Evolutionary conservation across 2,329 filamentous ascomycete genomes (phyloP), one percentile per base, ranked within the genome.

Genomic region (Paracoccidioides brasiliensis): DNA sequence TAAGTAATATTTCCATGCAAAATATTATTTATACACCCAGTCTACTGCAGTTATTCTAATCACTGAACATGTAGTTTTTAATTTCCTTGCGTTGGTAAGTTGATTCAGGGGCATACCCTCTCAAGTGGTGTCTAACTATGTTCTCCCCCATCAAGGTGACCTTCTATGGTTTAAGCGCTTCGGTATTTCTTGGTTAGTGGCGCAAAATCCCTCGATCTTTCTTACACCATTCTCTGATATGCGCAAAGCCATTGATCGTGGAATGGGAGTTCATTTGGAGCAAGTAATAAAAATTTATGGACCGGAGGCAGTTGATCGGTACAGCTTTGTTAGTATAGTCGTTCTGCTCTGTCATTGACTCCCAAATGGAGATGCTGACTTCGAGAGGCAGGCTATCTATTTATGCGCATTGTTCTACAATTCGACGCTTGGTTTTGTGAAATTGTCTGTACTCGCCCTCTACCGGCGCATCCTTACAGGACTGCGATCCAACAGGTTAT

Each of bases 371-470:
- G 15, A 49, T 32, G 35, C 51, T 53, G 41, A 53, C 38, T 10
- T 43, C 14, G 22, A 22, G 12, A 32, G 12, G 14, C 3, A 53
- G 51, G 51, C 51, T 10, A 53, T 53, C 15, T 53, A 53, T 30
- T 14, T 42, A 32, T 53, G 51, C 40, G 51, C 51, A 9, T 15
- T 53, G 3, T 43, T 42, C 38, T 53, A 53, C 32, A 53, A 53
- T 12, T 41, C 51, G 2, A 53, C 51, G 7, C 51, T 53, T 35
- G 51, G 51, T 15, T 53, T 53, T 22, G 51, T 53, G 12, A 53
- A 53, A 32, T 30, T 53, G 12, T 53, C 51, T 22, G 51, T 53
- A 5, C 51, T 53, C 40, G 14, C 35, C 32, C 37, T 53, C 12
- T 53, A 53, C 38, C 51, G 51, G 4, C 51, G 51, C 15, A 53